These are phyloP conservation scores for Picea abies DNA, from an alignment of 83 land plant species.

Conservation along the genomic window DNA sequence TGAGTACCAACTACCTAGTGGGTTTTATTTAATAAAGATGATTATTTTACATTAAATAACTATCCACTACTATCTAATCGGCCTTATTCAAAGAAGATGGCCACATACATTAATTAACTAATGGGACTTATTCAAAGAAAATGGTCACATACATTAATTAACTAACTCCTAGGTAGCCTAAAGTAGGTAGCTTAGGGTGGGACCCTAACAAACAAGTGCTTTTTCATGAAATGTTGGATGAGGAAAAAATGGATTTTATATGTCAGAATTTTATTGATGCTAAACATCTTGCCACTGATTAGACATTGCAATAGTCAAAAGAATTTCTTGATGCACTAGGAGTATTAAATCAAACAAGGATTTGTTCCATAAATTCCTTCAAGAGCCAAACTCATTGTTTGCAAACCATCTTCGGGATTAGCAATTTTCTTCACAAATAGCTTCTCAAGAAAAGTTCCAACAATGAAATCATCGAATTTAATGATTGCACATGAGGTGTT, in stretches of 20 bases:
- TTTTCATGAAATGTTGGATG: conserved; percentile 20
- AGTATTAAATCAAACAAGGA: conserved; percentile 69
- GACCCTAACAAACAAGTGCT: not conserved
- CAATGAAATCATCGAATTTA: not conserved
- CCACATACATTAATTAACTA: no score
- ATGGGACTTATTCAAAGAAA: no score
- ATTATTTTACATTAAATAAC: no score
- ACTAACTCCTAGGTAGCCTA: no score
- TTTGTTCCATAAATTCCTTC: conserved; percentile 60
- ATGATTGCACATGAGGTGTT: not conserved
- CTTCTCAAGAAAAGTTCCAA: conserved; percentile 42
- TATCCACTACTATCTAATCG: no score
- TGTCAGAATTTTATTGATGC: conserved; percentile 72
- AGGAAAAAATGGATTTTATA: conserved; percentile 58
- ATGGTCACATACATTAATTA: no score
- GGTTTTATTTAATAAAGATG: no score
- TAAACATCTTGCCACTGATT: conserved; percentile 59
- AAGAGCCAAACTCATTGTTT: conserved; percentile 68
- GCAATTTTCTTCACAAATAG: conserved; percentile 28
- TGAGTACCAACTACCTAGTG: no score
- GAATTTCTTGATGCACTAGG: conserved; percentile 80
- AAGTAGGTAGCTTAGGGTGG: no score
- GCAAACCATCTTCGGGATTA: conserved; percentile 34
- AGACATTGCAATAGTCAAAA: conserved; percentile 54
- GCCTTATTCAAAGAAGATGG: no score